Evolutionary conservation across 2,329 filamentous ascomycete species (phyloP).

Genomic region (Podosphaera xanthii): DNA sequence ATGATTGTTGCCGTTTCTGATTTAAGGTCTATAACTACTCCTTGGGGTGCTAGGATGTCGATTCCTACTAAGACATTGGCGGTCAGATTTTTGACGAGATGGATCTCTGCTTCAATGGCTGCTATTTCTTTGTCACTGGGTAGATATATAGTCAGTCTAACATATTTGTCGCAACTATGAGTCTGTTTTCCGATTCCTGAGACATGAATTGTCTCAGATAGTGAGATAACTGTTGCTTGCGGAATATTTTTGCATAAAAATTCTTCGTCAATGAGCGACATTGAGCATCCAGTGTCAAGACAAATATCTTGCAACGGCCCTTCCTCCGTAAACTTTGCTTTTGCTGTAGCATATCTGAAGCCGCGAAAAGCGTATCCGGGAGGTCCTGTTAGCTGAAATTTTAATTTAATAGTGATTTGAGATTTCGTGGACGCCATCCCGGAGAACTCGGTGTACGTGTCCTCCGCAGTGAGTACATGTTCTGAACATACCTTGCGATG

Average conservation of each 20-base stretch:
- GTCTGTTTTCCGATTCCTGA: no score
- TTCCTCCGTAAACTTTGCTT: not conserved
- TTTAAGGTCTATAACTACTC: not conserved
- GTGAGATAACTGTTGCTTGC: not conserved
- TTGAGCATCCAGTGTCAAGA: not conserved
- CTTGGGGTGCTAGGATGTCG: not conserved
- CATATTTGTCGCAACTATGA: no score
- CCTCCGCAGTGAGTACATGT: no score
- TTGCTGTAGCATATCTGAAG: not conserved
- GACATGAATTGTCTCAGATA: no score
- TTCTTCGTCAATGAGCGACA: not conserved
- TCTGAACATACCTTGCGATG: no score
- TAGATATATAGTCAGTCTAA: not conserved
- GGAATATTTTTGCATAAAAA: not conserved
- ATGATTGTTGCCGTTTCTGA: not conserved
- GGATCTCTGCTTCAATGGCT: not conserved
- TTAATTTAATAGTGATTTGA: not conserved
- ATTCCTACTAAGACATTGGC: not conserved
- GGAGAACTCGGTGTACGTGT: no score
- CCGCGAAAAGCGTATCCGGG: not conserved
- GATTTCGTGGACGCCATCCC: no score
- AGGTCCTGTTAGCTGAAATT: not conserved
- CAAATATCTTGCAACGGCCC: not conserved
- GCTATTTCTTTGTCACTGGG: not conserved
- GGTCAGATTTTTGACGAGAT: not conserved